These are phyloP conservation scores for Colletotrichum sp. DNA, from an alignment of 2,329 filamentous ascomycete species.

Conservation along the genomic window DNA sequence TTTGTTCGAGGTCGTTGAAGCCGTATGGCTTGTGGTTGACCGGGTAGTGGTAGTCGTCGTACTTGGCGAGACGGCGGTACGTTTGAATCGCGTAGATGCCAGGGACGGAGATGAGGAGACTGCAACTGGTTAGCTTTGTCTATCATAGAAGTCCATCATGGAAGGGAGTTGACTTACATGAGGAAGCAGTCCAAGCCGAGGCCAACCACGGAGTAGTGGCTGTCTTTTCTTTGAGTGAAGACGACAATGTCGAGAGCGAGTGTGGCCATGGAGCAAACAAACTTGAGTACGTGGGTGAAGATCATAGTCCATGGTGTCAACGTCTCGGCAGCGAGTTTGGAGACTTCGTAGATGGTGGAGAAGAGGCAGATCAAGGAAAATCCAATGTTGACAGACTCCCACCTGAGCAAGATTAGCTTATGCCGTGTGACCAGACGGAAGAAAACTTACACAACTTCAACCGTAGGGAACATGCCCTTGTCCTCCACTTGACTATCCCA, in stretches of 20 bases:
- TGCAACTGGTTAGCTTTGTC: slow-evolving; percentile 21
- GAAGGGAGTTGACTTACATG: slow-evolving; percentile 44
- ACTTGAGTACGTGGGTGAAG: slow-evolving; percentile 55
- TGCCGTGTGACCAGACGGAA: background rate
- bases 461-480: slow-evolving; percentile 42
- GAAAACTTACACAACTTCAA: slow-evolving; percentile 56
- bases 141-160: background rate
- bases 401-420: slow-evolving; percentile 38
- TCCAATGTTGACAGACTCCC: slow-evolving; percentile 58
- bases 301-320: slow-evolving; percentile 61
- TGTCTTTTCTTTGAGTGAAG: slow-evolving; percentile 49
- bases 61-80: slow-evolving; percentile 52
- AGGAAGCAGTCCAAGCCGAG: slow-evolving; percentile 53
- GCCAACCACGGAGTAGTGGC: slow-evolving; percentile 52
- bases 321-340: slow-evolving; percentile 50
- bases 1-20: slow-evolving; percentile 35
- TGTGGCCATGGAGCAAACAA: slow-evolving; percentile 49
- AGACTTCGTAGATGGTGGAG: slow-evolving; percentile 53
- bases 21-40: slow-evolving; percentile 55
- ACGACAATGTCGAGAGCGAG: slow-evolving; percentile 57
- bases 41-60: slow-evolving; percentile 56
- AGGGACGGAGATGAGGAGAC: slow-evolving; percentile 47
- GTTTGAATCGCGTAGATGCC: slow-evolving; percentile 50
- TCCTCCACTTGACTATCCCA: slow-evolving; percentile 43
- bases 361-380: slow-evolving; percentile 52